phyloP scores from a whole-genome alignment of 495 filamentous ascomycete genomes.

The Pyronema domesticum region DNA sequence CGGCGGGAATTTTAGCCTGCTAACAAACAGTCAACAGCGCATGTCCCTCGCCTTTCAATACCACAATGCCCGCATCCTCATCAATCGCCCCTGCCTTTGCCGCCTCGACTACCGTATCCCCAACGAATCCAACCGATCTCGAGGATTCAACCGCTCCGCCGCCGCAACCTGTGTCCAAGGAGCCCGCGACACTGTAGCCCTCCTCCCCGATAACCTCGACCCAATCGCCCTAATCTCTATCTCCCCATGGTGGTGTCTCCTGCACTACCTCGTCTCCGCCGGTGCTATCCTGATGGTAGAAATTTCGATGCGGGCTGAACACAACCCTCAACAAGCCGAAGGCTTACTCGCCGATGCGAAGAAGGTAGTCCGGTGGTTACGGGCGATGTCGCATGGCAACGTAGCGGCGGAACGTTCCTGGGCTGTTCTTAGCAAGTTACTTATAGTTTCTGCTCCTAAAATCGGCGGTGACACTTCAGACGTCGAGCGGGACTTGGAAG shows the following conservation, averaged over 20 bases:
- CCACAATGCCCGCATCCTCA: conserved; percentile 40
- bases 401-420: conserved; percentile 34
- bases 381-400: conserved; percentile 31
- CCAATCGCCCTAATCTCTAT: conserved; percentile 30
- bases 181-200: conserved; percentile 35
- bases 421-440: conserved; percentile 36
- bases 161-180: conserved; percentile 41
- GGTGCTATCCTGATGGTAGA: conserved; percentile 42
- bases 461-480: conserved; percentile 23
- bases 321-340: conserved; percentile 36
- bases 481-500: conserved; percentile 5
- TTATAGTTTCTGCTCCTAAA: conserved; percentile 31
- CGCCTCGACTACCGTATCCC: conserved; percentile 32
- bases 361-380: conserved; percentile 38
- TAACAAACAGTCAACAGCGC: conserved; percentile 21
- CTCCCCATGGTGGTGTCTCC: conserved; percentile 44
- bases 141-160: conserved; percentile 34
- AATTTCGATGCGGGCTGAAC: conserved; percentile 35
- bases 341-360: conserved; percentile 37
- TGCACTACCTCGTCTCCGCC: conserved; percentile 48
- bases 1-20: background rate
- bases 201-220: conserved; percentile 30
- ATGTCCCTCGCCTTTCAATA: conserved; percentile 38
- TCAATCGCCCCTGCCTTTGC: conserved; percentile 44
- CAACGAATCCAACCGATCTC: conserved; percentile 29